These are phyloP conservation scores for Staphylotrichum tortipilum DNA, from an alignment of 495 filamentous ascomycete genomes.

Conservation along the genomic window DNA sequence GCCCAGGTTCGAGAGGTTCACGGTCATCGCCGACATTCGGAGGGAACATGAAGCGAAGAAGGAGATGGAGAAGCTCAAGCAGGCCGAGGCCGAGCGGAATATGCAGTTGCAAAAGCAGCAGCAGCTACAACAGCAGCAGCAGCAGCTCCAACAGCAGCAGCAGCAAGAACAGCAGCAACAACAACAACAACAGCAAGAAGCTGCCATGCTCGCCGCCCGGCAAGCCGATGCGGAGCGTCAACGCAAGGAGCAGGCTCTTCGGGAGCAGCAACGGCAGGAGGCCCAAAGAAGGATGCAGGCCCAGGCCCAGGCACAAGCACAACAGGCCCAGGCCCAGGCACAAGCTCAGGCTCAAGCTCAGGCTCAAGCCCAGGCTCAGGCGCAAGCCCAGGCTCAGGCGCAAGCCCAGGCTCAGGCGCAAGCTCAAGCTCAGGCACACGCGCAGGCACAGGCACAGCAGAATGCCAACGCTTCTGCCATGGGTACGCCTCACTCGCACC, in stretches of 20 bases:
- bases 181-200: slow-evolving; percentile 9
- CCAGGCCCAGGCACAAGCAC: slow-evolving; percentile 25
- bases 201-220: slow-evolving; percentile 4
- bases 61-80: slow-evolving; percentile 50
- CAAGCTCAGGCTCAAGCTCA: slow-evolving; percentile 31
- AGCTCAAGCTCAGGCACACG: slow-evolving; percentile 43
- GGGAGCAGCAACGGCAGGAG: slow-evolving; percentile 10
- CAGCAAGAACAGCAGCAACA: slow-evolving; percentile 35
- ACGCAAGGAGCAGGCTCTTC: slow-evolving; percentile 21
- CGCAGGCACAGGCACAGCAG: slow-evolving; percentile 37
- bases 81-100: slow-evolving; percentile 59
- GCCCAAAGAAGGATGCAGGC: slow-evolving; percentile 10
- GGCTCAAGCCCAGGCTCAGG: slow-evolving; percentile 35
- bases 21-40: slow-evolving; percentile 78
- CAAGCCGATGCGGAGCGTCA: slow-evolving; percentile 26
- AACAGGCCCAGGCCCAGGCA: slow-evolving; percentile 31
- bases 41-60: slow-evolving; percentile 65
- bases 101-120: slow-evolving; percentile 42
- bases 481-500: slow-evolving; percentile 32
- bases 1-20: slow-evolving; percentile 83
- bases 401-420: slow-evolving; percentile 37
- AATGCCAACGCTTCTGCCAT: slow-evolving; percentile 24
- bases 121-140: slow-evolving; percentile 21
- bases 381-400: slow-evolving; percentile 45
- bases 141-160: slow-evolving; percentile 53